Percentiles rank a stretch among this genome's conserved stretches.
Evolutionary conservation across 1,284 basidiomycete genomes (phyloP).

Genomic region (Trametes pubescens): DNA sequence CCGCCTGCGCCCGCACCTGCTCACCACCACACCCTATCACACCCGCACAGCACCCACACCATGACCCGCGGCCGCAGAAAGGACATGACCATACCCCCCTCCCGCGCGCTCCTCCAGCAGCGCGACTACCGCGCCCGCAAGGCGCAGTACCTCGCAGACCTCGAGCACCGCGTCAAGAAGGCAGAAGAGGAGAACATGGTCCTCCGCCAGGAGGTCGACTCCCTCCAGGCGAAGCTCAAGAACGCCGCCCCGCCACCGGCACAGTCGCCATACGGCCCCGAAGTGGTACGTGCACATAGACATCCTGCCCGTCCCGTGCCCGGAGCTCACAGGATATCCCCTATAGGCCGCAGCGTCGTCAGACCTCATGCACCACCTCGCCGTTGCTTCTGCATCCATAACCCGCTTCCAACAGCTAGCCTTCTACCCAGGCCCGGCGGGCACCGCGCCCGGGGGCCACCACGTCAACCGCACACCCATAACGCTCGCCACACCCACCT

Average conservation of each 20-base stretch:
- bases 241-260: conserved; percentile 23
- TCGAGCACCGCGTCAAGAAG: conserved; percentile 60
- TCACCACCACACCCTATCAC: neutral
- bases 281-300: conserved; percentile 48
- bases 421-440: conserved; percentile 37
- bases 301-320: neutral
- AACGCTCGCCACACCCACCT: conserved; percentile 38
- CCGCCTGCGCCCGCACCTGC: neutral
- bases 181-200: conserved; percentile 62
- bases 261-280: conserved; percentile 44
- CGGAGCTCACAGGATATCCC: conserved; percentile 12
- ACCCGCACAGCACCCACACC: conserved; percentile 7
- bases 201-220: conserved; percentile 57
- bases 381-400: conserved; percentile 54
- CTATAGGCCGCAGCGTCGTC: conserved; percentile 56
- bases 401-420: conserved; percentile 47
- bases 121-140: conserved; percentile 71
- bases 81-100: conserved; percentile 60
- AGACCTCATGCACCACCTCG: conserved; percentile 59
- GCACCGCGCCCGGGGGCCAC: conserved; percentile 28
- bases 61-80: conserved; percentile 74
- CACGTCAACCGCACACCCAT: conserved; percentile 49
- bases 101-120: conserved; percentile 57
- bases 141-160: conserved; percentile 61
- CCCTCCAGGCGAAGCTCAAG: conserved; percentile 36